Evolutionary conservation across 2,329 filamentous ascomycete species (phyloP).

Genomic region (Thelonectria blattea): DNA sequence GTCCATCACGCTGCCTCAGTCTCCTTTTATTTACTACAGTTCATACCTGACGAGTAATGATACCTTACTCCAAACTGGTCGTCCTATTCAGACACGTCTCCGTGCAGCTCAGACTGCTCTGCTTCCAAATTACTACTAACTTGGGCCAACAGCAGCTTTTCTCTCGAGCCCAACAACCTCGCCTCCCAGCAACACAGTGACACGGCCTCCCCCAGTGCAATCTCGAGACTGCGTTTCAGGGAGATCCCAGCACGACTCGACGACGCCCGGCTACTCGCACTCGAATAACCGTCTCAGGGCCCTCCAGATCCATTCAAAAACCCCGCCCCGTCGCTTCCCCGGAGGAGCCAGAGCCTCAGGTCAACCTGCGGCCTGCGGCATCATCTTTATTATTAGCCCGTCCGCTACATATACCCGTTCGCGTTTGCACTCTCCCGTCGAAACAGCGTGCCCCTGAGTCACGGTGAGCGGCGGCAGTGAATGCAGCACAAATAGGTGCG

Average conservation of each 20-base stretch:
- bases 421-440: constrained; percentile 1
- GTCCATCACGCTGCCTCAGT: too few species aligned
- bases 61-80: background rate
- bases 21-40: too few species aligned
- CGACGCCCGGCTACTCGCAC: constrained; percentile 1
- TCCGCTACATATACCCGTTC: constrained; percentile 16
- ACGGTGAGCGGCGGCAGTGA: constrained; percentile 7
- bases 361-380: constrained; percentile 34
- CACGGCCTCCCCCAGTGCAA: constrained; percentile 5
- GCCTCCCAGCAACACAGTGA: constrained; percentile 9
- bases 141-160: constrained; percentile 7
- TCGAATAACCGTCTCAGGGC: constrained; percentile 9
- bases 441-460: constrained; percentile 6
- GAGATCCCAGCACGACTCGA: constrained; percentile 8
- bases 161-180: constrained; percentile 1
- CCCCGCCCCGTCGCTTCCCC: constrained; percentile 21
- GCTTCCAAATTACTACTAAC: background rate
- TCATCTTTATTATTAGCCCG: constrained; percentile 10
- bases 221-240: constrained; percentile 6
- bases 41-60: background rate
- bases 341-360: constrained; percentile 33
- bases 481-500: background rate
- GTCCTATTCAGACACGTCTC: too few species aligned
- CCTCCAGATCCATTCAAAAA: constrained; percentile 2
- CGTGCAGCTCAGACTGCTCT: too few species aligned